phyloP scores from a whole-genome alignment of 208 protist species.

The Wallacemonas rigidus region DNA sequence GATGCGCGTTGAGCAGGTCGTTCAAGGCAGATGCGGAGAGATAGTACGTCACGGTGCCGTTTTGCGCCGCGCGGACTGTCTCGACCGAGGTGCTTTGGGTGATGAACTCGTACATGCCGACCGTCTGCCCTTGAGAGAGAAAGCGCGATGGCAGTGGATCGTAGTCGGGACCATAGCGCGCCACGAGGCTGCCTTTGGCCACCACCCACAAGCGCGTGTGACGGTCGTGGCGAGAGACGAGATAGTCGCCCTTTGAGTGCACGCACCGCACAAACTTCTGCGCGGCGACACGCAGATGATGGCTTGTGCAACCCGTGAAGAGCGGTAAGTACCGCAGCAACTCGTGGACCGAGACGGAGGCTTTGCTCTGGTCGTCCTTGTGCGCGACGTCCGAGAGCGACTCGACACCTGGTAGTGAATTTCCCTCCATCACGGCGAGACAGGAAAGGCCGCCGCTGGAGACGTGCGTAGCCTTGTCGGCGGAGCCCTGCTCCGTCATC shows the following conservation, averaged over 20 bases:
- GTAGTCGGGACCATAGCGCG: conserved; percentile 50
- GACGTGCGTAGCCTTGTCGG: conserved; percentile 90
- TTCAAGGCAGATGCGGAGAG: conserved; percentile 69
- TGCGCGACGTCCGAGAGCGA: conserved; percentile 73
- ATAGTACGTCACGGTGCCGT: conserved; percentile 79
- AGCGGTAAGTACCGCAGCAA: conserved; percentile 67
- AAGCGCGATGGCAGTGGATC: conserved; percentile 57
- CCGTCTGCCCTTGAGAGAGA: conserved; percentile 57
- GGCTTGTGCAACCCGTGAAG: conserved; percentile 73
- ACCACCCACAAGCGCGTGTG: conserved; percentile 72
- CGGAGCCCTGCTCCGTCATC: conserved; percentile 41
- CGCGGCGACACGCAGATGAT: conserved; percentile 62
- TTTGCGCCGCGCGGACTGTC: conserved; percentile 69
- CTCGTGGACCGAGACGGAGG: conserved; percentile 55
- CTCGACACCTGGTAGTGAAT: conserved; percentile 85
- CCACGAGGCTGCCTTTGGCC: conserved; percentile 60
- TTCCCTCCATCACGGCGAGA: conserved; percentile 97
- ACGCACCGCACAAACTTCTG: conserved; percentile 64
- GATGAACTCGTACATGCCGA: conserved; percentile 86
- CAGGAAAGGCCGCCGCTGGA: conserved; percentile 98
- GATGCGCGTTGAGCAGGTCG: conserved; percentile 72
- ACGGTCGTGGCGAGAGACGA: conserved; percentile 61
- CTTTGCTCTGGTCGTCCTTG: conserved; percentile 32
- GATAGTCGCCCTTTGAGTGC: conserved; percentile 72
- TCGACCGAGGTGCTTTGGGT: conserved; percentile 62